These are phyloP conservation scores for Capronia americana DNA, from an alignment of 2,329 filamentous ascomycete genomes.

Conservation along the genomic window DNA sequence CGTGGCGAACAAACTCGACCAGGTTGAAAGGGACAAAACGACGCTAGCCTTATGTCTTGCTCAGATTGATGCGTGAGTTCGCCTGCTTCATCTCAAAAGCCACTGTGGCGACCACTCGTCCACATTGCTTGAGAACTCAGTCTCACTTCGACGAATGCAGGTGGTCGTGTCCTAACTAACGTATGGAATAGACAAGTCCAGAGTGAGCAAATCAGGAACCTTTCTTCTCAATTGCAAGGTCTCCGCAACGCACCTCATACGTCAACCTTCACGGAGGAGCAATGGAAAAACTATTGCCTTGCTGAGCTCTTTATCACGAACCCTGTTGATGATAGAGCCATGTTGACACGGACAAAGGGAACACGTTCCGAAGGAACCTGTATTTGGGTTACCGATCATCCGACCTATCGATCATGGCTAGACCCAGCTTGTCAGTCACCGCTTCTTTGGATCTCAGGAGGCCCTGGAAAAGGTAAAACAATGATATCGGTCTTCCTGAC, in stretches of 20 bases:
- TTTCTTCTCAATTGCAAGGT: not conserved
- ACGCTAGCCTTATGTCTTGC: slow-evolving; percentile 12
- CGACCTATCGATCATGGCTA: slow-evolving; percentile 3
- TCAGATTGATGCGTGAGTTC: slow-evolving; percentile 10
- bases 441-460: slow-evolving; percentile 41
- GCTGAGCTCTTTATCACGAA: slow-evolving; percentile 11
- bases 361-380: not conserved
- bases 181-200: not conserved
- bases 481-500: slow-evolving; percentile 42
- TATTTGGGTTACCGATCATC: not conserved
- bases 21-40: slow-evolving; percentile 11
- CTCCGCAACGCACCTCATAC: not conserved
- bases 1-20: slow-evolving; percentile 5
- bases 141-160: not conserved
- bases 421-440: slow-evolving; percentile 17
- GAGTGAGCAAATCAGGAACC: not conserved
- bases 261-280: not conserved
- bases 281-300: slow-evolving; percentile 10
- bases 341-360: slow-evolving; percentile 9
- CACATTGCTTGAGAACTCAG: not conserved
- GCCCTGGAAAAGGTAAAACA: slow-evolving; percentile 43
- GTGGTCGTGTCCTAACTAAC: not conserved
- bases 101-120: not conserved
- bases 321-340: slow-evolving; percentile 6
- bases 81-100: not conserved